Evolutionary conservation across 495 filamentous ascomycete species (phyloP).

Genomic region (Acidiella bohemica): DNA sequence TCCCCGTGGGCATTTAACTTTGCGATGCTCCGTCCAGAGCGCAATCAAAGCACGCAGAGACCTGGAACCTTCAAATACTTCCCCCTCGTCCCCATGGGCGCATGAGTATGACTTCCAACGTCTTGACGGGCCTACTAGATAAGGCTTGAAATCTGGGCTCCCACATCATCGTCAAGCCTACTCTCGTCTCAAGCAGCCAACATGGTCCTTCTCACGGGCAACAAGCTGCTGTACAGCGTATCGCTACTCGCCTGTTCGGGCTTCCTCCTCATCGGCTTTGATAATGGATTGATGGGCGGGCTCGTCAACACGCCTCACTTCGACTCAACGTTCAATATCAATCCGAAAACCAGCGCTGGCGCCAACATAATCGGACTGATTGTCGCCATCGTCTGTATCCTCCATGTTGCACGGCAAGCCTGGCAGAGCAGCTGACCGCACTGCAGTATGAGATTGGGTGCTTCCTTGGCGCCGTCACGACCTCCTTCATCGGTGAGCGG

Average conservation of each 20-base stretch:
- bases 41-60: too few relatives aligned
- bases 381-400: background rate
- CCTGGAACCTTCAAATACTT: too few relatives aligned
- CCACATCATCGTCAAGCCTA: too few relatives aligned
- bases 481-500: background rate
- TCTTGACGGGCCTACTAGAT: too few relatives aligned
- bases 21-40: too few relatives aligned
- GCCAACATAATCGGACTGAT: background rate
- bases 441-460: conserved; percentile 2
- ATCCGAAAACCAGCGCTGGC: background rate
- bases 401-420: background rate
- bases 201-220: background rate
- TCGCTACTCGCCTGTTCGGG: background rate
- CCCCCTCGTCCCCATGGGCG: too few relatives aligned
- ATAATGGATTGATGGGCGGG: conserved; percentile 1
- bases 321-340: background rate
- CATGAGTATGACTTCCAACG: too few relatives aligned
- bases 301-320: background rate
- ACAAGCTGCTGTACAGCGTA: background rate
- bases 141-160: too few relatives aligned
- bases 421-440: background rate
- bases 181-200: too few relatives aligned
- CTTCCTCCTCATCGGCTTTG: background rate
- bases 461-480: conserved; percentile 2
- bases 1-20: too few relatives aligned